Percentiles rank a stretch among this genome's conserved stretches.
phyloP scores from a whole-genome alignment of 306 rosid genomes.

The Dryas alaskensis region DNA sequence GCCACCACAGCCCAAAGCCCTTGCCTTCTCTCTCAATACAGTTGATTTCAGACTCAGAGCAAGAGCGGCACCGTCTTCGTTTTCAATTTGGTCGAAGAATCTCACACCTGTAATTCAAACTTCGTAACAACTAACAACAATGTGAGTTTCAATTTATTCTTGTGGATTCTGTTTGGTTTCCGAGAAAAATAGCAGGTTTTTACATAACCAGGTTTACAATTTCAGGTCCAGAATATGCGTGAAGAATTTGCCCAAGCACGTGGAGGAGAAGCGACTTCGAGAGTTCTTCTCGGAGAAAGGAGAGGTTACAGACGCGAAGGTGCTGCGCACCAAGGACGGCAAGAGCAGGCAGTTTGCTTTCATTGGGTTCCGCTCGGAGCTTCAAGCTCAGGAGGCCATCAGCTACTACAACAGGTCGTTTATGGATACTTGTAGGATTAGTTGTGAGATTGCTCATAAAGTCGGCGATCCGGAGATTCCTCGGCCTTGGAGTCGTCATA shows the following conservation, averaged over 20 bases:
- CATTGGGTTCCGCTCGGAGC: slow-evolving; percentile 66
- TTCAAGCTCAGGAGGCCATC: slow-evolving; percentile 69
- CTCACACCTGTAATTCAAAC: not conserved
- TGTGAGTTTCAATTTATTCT: not conserved
- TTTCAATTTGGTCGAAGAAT: not conserved
- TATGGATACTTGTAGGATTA: slow-evolving; percentile 51
- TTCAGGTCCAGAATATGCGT: slow-evolving; percentile 84
- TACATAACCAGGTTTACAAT: not conserved
- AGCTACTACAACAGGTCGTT: slow-evolving; percentile 60
- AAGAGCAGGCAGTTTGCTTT: slow-evolving; percentile 76
- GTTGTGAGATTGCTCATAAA: slow-evolving; percentile 78
- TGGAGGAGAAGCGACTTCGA: slow-evolving; percentile 52
- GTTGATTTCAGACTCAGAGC: not conserved
- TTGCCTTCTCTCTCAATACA: not conserved
- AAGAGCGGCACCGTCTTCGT: not conserved
- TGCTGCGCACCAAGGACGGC: slow-evolving; percentile 75
- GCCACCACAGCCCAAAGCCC: not conserved
- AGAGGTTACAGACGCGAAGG: slow-evolving; percentile 77
- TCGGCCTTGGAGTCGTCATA: slow-evolving; percentile 79
- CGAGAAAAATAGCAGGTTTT: not conserved
- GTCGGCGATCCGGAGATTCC: slow-evolving; percentile 79
- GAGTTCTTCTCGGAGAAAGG: slow-evolving; percentile 72
- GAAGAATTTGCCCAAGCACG: slow-evolving; percentile 71
- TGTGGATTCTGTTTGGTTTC: not conserved
- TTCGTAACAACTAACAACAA: not conserved